Evolutionary conservation across 768 basidiomycete species (phyloP).

Genomic region (Amanita inopinata): DNA sequence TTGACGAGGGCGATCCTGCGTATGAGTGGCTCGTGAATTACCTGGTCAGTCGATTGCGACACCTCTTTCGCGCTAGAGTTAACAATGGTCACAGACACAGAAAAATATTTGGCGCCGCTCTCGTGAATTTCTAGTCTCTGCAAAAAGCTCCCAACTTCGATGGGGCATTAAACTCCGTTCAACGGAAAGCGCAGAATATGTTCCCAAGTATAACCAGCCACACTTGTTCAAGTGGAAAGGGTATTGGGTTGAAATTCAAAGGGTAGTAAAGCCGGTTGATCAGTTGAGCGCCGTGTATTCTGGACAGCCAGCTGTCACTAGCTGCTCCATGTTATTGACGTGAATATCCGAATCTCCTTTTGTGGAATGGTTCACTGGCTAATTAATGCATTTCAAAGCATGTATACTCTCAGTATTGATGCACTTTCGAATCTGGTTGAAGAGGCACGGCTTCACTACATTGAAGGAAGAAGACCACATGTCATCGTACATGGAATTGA

Average conservation of each 20-base stretch:
- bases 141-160: slow-evolving; percentile 28
- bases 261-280: slow-evolving; percentile 12
- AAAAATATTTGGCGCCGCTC: slow-evolving; percentile 35
- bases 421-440: slow-evolving; percentile 26
- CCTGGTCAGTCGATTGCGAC: slow-evolving; percentile 21
- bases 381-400: slow-evolving; percentile 25
- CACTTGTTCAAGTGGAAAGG: slow-evolving; percentile 34
- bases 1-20: slow-evolving; percentile 36
- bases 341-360: no score
- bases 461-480: slow-evolving; percentile 24
- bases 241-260: slow-evolving; percentile 28
- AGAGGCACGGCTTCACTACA: slow-evolving; percentile 24
- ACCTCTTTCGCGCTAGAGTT: background rate
- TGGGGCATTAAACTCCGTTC: slow-evolving; percentile 24
- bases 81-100: slow-evolving; percentile 22
- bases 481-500: slow-evolving; percentile 27
- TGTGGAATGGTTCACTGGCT: no score
- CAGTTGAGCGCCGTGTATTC: slow-evolving; percentile 5
- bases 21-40: slow-evolving; percentile 41
- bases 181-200: slow-evolving; percentile 26
- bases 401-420: slow-evolving; percentile 30
- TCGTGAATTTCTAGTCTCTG: slow-evolving; percentile 29
- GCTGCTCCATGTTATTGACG: slow-evolving; percentile 21
- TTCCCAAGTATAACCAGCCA: slow-evolving; percentile 28
- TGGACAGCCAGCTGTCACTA: slow-evolving; percentile 6